A percentile compares a stretch with the other conserved stretches of the same genome.
phyloP scores from a whole-genome alignment of 345 rosid species.

The Dipteronia sinensis region DNA sequence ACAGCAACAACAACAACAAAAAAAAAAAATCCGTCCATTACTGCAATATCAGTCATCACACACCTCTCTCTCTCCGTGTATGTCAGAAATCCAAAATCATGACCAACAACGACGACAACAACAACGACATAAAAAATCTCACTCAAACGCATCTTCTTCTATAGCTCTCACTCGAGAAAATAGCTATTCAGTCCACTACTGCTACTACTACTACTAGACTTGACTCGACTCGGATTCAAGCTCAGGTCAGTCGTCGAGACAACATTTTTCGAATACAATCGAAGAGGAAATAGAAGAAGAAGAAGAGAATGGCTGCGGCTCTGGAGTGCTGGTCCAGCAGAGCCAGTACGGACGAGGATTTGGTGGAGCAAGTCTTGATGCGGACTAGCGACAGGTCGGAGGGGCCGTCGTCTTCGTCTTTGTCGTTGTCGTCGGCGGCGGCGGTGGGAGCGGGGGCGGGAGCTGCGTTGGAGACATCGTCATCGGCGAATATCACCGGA shows the following conservation, averaged over 20 bases:
- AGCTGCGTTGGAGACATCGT: constrained; percentile 9
- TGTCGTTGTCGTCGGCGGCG: constrained; percentile 18
- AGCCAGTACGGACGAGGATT: constrained; percentile 82
- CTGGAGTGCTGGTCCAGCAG: constrained; percentile 96
- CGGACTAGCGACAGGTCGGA: constrained; percentile 80
- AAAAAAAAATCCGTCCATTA: too few species aligned
- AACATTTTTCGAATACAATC: background rate
- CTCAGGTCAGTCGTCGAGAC: background rate
- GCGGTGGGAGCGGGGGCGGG: constrained; percentile 14
- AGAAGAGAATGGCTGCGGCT: constrained; percentile 76
- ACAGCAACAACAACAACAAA: background rate
- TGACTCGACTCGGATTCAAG: background rate
- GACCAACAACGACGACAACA: background rate
- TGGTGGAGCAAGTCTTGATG: constrained; percentile 95
- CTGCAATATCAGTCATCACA: background rate
- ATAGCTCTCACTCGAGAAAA: too few species aligned
- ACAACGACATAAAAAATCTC: background rate
- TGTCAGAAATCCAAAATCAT: background rate
- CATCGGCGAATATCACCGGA: background rate
- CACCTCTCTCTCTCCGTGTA: background rate
- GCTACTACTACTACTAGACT: background rate
- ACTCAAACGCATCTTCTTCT: background rate
- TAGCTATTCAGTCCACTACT: background rate
- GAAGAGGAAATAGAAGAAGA: background rate
- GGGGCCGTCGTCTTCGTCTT: constrained; percentile 25